Base-by-base conservation (phyloP, 768 basidiomycete species). In the Pseudohyphozyma bogoriensis region DNA sequence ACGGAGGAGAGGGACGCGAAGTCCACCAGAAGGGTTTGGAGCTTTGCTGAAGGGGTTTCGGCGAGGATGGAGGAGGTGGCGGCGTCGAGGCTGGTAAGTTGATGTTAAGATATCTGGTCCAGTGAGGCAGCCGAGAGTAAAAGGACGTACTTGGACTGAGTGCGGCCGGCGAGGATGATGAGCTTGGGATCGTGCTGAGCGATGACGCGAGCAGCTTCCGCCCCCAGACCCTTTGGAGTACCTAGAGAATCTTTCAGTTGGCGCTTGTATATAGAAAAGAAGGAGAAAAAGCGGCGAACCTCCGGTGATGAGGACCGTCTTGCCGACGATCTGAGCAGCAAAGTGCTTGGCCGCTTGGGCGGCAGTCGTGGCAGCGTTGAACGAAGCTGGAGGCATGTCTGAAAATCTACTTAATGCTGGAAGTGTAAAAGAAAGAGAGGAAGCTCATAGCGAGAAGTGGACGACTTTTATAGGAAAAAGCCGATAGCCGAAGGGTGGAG, bases 21-120 rank as follows among this genome's bases (percentile, higher is more conserved):
- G 36, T 67, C 66, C 13, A 65, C 46, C 28, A 65, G 39, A 2
- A 67, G 28, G 8, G 32, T 16, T 10, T 56, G 47, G 1, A 61
- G 28, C 31, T 64, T 60, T 4, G 64, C 60, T 5, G 18, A 28
- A 7, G 66, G 59, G 16, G 47, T 51, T 7, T 65, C 59, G 16
- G 47, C 45, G 35, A 51, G n/a, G 56, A 67, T 67, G 11, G 26
- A 24, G 10, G 6, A 29, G 6, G 26, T 28, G 18, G 62, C 54
- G 26, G 46, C 28, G 1, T 63, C 54, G 20, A 66, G 45, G 29
- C 56, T 65, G 35, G 2, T 4, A n/a, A n/a, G n/a, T n/a, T n/a
- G n/a, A n/a, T n/a, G n/a, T n/a, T n/a, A n/a, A n/a, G n/a, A n/a
- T n/a, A n/a, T n/a, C n/a, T n/a, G n/a, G n/a, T n/a, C n/a, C n/a